Base-by-base conservation (phyloP, 495 filamentous ascomycete species). In the Penicillium pulvis region DNA sequence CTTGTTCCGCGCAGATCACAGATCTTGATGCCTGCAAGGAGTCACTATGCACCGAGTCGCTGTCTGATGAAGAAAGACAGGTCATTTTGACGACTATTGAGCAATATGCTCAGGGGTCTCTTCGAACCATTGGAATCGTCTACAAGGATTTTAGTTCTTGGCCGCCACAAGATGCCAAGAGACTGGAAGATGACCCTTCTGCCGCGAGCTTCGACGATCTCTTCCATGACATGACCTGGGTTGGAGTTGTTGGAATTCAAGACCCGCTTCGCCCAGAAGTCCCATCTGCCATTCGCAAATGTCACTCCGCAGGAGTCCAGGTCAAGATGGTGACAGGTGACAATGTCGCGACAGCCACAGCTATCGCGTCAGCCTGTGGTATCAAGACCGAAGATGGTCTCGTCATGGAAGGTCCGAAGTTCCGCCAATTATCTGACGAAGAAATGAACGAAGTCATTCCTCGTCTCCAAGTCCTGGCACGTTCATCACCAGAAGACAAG, bases 271-370 rank as follows among this genome's bases (percentile, higher is more conserved):
- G 86, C 51, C 83, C 85, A 3, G 91, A 91, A 60, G 91, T 96
- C 20, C 79, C 83, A 12, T 80, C 88, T 39, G 91, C 91, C 31
- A 92, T 96, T 42, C 75, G 75, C 53, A 80, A 82, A 61, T 93
- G 90, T 64, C 85, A 90, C 60, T 79, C 79, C 33, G 91, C 91
- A 11, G 91, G 91, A 57, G 90, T 95, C 10, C 76, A 89, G 53
- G 89, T 94, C 53, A 89, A 92, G 63, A 96, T 96, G 91, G 91
- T 96, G 49, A 96, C 91, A 9, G 76, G 91, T 30, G 91, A 96
- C 73, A 96, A 96, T 65, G 77, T 89, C 57, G 76, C 87, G 35
- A 96, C 91, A 14, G 91, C 91, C 28, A 83, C 84, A 55, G 90
- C 91, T 11, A 96, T 96, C 62, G 91, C 91, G 10, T 79, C 74